These are phyloP conservation scores for Trypanosoma platydactyli DNA, from an alignment of 208 protist genomes.

Conservation along the genomic window DNA sequence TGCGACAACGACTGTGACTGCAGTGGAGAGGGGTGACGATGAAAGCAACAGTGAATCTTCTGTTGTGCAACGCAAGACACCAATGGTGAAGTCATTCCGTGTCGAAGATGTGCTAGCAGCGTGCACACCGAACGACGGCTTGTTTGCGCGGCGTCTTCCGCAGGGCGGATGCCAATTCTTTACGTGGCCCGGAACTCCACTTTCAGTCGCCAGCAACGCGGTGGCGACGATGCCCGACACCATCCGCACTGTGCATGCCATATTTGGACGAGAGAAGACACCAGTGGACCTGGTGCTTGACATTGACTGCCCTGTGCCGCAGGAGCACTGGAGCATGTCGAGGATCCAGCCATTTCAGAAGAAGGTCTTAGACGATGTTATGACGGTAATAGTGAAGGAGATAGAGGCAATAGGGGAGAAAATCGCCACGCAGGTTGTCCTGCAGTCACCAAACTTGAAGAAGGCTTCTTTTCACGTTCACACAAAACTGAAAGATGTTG, in stretches of 20 bases:
- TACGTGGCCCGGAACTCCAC: conserved; percentile 80
- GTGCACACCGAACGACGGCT: conserved; percentile 57
- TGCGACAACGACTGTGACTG: too few species aligned
- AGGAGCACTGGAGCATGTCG: conserved; percentile 81
- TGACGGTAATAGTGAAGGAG: conserved; percentile 58
- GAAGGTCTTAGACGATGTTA: conserved; percentile 68
- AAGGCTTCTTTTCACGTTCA: conserved; percentile 90
- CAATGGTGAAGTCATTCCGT: conserved; percentile 81
- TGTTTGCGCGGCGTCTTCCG: conserved; percentile 81
- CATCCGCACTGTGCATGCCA: conserved; percentile 83
- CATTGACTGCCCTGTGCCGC: conserved; percentile 84
- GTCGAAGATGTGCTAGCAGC: conserved; percentile 72
- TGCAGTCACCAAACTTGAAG: conserved; percentile 89
- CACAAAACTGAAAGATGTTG: conserved; percentile 82
- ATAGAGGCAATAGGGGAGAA: conserved; percentile 74
- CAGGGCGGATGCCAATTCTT: conserved; percentile 88
- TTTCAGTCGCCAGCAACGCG: conserved; percentile 61
- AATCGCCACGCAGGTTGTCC: conserved; percentile 77
- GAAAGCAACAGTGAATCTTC: not conserved
- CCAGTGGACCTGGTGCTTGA: conserved; percentile 85
- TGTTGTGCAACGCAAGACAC: conserved; percentile 44
- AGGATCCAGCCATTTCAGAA: conserved; percentile 71
- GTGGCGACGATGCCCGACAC: conserved; percentile 85
- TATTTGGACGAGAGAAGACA: conserved; percentile 71
- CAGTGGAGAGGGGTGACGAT: not conserved